phyloP scores from a whole-genome alignment of 352 stramenopile species.

The Pythium volutum region DNA sequence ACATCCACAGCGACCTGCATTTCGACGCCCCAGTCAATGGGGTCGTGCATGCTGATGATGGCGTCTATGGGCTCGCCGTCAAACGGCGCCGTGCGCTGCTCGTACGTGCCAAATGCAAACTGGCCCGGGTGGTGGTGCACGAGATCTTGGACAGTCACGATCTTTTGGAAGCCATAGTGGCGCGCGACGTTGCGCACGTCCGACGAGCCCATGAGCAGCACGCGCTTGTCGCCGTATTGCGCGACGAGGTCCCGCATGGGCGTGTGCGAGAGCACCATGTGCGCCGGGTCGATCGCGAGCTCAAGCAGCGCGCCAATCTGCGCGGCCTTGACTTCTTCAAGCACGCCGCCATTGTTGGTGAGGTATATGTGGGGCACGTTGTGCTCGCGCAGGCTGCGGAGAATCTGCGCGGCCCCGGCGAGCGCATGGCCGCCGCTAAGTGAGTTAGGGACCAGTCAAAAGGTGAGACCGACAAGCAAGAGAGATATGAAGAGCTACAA shows the following conservation, averaged over 20 bases:
- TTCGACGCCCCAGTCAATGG: slow-evolving; percentile 85
- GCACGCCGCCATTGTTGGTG: slow-evolving; percentile 72
- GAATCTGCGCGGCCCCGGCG: slow-evolving; percentile 56
- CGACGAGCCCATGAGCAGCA: slow-evolving; percentile 86
- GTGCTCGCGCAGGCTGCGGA: slow-evolving; percentile 57
- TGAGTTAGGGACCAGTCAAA: neutral
- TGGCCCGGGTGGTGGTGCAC: slow-evolving; percentile 65
- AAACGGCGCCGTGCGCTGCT: slow-evolving; percentile 51
- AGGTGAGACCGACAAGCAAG: neutral
- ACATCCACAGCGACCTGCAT: slow-evolving; percentile 88
- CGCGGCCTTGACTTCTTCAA: slow-evolving; percentile 79
- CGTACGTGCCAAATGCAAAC: slow-evolving; percentile 78
- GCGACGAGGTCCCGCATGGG: slow-evolving; percentile 82
- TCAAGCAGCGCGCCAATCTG: slow-evolving; percentile 66
- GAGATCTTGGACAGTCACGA: slow-evolving; percentile 75
- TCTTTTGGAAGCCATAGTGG: slow-evolving; percentile 82
- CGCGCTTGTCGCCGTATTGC: slow-evolving; percentile 62
- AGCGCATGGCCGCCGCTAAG: slow-evolving; percentile 62
- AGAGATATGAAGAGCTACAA: too few relatives aligned
- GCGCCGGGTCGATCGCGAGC: slow-evolving; percentile 54
- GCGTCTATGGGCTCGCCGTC: slow-evolving; percentile 78
- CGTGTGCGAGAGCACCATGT: slow-evolving; percentile 88
- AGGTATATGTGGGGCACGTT: slow-evolving; percentile 88
- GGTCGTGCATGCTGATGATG: slow-evolving; percentile 91
- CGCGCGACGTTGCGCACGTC: slow-evolving; percentile 70